A percentile compares a stretch with the other conserved stretches of the same genome.
phyloP scores from a whole-genome alignment of 2,329 filamentous ascomycete species.

The Ophiostoma sp. region DNA sequence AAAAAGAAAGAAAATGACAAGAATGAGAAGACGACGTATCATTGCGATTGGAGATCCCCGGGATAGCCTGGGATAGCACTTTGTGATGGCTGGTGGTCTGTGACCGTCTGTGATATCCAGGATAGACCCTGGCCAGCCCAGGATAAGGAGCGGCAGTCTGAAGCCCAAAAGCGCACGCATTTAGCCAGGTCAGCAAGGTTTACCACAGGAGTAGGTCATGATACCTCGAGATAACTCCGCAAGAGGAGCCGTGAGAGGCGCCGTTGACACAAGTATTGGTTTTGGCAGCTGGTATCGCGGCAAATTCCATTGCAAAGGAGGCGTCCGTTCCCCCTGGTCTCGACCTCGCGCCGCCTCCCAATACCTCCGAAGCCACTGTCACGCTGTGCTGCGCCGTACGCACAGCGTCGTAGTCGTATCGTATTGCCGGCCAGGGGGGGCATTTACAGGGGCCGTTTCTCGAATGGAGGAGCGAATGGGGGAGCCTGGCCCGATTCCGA shows the following conservation, averaged over 20 bases:
- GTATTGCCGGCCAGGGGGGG: conserved; percentile 7
- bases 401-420: conserved; percentile 5
- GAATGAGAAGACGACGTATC: not conserved
- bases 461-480: not conserved
- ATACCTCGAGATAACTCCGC: no score
- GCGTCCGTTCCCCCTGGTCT: not conserved
- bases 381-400: not conserved
- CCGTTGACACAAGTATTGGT: not conserved
- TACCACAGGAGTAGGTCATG: no score
- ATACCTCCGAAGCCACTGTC: not conserved
- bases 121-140: not conserved
- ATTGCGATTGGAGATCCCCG: not conserved
- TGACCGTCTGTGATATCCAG: not conserved
- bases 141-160: not conserved
- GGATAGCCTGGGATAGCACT: not conserved
- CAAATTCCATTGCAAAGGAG: not conserved
- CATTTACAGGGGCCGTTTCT: not conserved
- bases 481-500: not conserved
- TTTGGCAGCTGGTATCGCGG: not conserved
- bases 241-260: no score
- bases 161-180: not conserved
- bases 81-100: not conserved
- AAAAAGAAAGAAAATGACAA: not conserved
- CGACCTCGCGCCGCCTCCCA: not conserved
- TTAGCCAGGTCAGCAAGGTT: not conserved